These are phyloP conservation scores for Trichoderma atrobrunneum DNA, from an alignment of 2,329 filamentous ascomycete species.

Conservation along the genomic window DNA sequence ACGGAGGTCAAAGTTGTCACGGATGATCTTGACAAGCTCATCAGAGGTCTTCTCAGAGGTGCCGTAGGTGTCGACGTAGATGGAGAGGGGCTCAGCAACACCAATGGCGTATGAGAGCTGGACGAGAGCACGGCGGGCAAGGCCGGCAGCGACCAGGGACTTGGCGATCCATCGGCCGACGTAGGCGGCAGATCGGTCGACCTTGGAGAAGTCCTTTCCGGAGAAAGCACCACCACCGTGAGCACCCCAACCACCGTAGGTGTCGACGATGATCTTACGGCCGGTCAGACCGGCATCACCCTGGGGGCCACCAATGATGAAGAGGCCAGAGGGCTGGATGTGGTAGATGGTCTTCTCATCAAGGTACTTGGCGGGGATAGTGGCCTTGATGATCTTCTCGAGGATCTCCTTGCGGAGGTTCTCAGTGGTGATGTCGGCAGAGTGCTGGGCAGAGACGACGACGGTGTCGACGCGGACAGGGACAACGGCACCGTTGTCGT, in stretches of 20 bases:
- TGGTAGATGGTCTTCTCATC: conserved; percentile 95
- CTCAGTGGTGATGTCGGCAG: conserved; percentile 83
- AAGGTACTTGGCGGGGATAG: conserved; percentile 88
- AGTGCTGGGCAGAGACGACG: conserved; percentile 95
- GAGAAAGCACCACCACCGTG: conserved; percentile 99
- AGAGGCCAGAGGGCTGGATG: conserved; percentile 96
- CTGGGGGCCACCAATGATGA: conserved; percentile 99
- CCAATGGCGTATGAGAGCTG: conserved; percentile 99
- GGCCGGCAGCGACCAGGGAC: conserved; percentile 84
- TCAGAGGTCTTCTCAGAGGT: conserved; percentile 86
- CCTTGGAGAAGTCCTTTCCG: conserved; percentile 99
- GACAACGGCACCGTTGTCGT: conserved; percentile 90
- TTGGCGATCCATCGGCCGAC: conserved; percentile 98
- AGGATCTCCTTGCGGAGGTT: conserved; percentile 89
- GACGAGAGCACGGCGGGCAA: conserved; percentile 89
- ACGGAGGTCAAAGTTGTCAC: conserved; percentile 94
- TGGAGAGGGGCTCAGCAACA: conserved; percentile 94
- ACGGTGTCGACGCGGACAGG: conserved; percentile 93
- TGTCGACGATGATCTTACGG: conserved; percentile 99
- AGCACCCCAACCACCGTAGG: conserved; percentile 99
- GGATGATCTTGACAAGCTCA: conserved; percentile 93
- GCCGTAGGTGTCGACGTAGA: conserved; percentile 97
- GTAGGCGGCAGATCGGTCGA: conserved; percentile 97
- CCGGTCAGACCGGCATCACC: conserved; percentile 98
- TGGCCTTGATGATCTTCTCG: conserved; percentile 95